Evolutionary conservation across 768 basidiomycete genomes (phyloP).

Genomic region (Mrakia gelida): DNA sequence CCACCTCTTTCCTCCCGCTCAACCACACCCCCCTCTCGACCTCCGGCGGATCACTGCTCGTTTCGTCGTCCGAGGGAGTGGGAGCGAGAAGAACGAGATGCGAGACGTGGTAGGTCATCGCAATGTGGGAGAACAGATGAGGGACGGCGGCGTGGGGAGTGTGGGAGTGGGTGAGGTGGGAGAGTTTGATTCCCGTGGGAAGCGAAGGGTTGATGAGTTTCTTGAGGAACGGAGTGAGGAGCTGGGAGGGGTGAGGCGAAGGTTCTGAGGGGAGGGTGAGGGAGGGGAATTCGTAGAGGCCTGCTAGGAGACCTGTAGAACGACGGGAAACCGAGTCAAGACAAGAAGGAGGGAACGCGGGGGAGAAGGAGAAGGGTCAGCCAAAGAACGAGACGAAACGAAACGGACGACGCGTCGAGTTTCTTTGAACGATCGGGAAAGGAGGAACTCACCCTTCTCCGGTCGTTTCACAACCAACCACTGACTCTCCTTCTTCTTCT

Average conservation of each 20-base stretch:
- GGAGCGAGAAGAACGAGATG: slow-evolving; percentile 16
- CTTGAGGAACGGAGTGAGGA: neutral
- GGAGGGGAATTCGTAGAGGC: slow-evolving; percentile 30
- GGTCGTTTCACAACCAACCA: slow-evolving; percentile 31
- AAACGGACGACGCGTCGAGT: neutral
- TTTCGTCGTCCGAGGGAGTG: neutral
- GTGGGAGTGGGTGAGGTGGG: neutral
- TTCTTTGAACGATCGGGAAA: no score
- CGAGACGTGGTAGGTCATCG: slow-evolving; percentile 12
- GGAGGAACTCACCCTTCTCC: slow-evolving; percentile 22
- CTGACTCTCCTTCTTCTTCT: slow-evolving; percentile 1
- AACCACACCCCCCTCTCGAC: slow-evolving; percentile 24
- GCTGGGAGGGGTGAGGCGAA: neutral
- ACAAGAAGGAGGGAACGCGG: no score
- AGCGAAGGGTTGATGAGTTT: neutral
- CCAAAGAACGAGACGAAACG: neutral
- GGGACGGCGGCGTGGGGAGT: neutral
- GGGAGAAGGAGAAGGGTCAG: no score
- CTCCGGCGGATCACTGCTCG: neutral
- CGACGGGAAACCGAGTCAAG: no score
- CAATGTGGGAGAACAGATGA: slow-evolving; percentile 29
- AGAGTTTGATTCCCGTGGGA: neutral
- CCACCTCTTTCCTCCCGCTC: neutral
- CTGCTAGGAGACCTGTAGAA: slow-evolving; percentile 28
- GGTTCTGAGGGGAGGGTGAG: neutral